Base-by-base conservation (phyloP, 148 eudicot species). In the Spergularia marina region DNA sequence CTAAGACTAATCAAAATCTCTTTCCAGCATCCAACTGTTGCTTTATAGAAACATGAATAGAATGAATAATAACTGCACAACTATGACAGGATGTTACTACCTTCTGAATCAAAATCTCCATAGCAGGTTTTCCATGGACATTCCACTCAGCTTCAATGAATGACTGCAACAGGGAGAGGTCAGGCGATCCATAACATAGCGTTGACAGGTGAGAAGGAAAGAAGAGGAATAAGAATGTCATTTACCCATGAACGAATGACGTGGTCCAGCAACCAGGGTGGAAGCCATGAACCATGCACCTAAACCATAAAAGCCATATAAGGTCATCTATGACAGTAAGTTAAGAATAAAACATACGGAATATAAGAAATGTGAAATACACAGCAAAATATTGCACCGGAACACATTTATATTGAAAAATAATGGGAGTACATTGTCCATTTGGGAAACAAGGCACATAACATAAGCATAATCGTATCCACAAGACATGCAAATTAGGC, bases 241-340 rank as follows among this genome's bases (percentile, higher is more conserved):
- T 34, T 80, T 83, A 92, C 92, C 93, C 88, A 82, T 74, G 78
- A 83, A 56, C 85, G 78, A 77, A 83, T 51, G 56, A 71, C 51
- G 78, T 86, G 89, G 58, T 79, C 80, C 63, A 85, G 87, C 74
- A 94, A 85, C 98, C 98, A 94, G 74, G 92, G 97, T 71, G 98
- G 98, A 80, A 94, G 86, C 97, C 97, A 94, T 71, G 97, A 90
- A 74, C 89, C 88, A 80, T 91, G 96, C 68, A 89, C 96, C 98
- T 93, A 89, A 30, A 74, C 67, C 47, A 75, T 64, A 7, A 49
- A 53, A 36, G 25, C 39, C 80, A 47, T 40, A 80, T 63, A 16
- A 49, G 49, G 41, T 65, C 39, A 77, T 70, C 59, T 75, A 72
- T 44, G 68, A 78, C n/a, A 71, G 57, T 25, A 12, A 12, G 16